Conservation (phyloP, 257 asterid species). For the Linderniella brevidens region DNA sequence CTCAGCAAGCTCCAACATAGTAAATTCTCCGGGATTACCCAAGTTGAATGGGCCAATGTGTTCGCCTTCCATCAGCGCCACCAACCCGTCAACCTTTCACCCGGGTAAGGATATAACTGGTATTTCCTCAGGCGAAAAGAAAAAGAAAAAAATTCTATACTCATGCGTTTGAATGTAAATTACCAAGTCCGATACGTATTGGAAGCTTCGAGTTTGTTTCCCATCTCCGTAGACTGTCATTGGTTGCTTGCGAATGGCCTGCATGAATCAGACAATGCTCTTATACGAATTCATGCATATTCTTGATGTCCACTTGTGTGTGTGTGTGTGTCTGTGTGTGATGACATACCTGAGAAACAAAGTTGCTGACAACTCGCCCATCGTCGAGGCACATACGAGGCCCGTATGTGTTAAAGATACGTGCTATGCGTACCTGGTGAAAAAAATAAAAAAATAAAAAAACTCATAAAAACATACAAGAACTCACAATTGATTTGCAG, state of each 20-base stretch:
- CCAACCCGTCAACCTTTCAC: constrained; percentile 42
- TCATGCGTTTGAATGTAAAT: no score
- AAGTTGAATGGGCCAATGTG: constrained; percentile 62
- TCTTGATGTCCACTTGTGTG: constrained; percentile 1
- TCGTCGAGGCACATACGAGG: constrained; percentile 98
- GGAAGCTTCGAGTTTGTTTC: constrained; percentile 89
- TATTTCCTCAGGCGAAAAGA: no score
- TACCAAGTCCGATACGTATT: constrained; percentile 90
- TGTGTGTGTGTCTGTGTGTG: neutral
- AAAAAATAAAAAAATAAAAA: constrained; percentile 7
- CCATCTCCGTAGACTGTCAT: constrained; percentile 95
- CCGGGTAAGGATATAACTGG: no score
- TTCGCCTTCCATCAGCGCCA: constrained; percentile 63
- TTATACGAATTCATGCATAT: neutral
- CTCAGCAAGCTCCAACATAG: constrained; percentile 65
- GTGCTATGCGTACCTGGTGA: constrained; percentile 83
- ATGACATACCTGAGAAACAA: constrained; percentile 75
- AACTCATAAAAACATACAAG: constrained; percentile 3
- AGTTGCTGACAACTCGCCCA: constrained; percentile 99
- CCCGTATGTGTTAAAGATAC: constrained; percentile 91
- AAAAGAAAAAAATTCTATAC: no score
- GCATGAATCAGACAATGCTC: constrained; percentile 13
- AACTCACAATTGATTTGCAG: neutral
- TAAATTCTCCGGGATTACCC: constrained; percentile 64
- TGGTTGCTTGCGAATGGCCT: constrained; percentile 86